Percentiles rank a stretch among this genome's conserved stretches.
phyloP scores from a whole-genome alignment of 148 eudicot genomes.

The Fagopyrum esculentum region DNA sequence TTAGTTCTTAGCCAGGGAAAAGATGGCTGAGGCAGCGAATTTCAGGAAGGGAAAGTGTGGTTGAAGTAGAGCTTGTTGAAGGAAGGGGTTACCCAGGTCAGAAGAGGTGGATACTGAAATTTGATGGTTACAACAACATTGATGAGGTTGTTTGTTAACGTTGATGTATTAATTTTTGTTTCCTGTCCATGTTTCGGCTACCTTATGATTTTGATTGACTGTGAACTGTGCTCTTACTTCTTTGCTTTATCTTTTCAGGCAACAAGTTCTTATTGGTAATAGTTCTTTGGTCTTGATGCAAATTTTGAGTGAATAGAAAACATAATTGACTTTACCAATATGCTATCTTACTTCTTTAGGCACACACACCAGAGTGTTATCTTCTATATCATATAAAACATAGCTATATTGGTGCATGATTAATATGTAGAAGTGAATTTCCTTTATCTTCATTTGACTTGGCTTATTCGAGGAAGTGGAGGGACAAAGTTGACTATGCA shows the following conservation, averaged over 20 bases:
- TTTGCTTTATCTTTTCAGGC: neutral
- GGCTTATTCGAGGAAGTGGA: neutral
- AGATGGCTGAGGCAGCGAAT: conserved; percentile 79
- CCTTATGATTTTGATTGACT: neutral
- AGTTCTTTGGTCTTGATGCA: neutral
- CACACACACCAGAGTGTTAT: neutral
- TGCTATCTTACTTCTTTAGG: neutral
- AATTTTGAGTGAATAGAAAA: neutral
- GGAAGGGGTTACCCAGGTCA: conserved; percentile 74
- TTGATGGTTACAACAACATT: conserved; percentile 47
- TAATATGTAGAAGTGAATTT: neutral
- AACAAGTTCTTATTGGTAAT: neutral
- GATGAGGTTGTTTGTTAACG: conserved; percentile 50
- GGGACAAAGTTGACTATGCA: neutral
- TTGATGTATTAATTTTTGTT: neutral
- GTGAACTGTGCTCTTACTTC: neutral
- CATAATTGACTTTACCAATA: neutral
- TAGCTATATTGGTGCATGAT: neutral
- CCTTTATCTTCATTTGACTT: neutral
- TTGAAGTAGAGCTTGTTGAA: conserved; percentile 64
- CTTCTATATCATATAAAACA: neutral
- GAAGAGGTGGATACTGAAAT: conserved; percentile 73
- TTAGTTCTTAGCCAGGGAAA: conserved; percentile 76
- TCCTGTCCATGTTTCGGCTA: neutral
- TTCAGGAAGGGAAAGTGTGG: conserved; percentile 51